phyloP scores from a whole-genome alignment of 441 rosid species.

The Corymbia citriodora region DNA sequence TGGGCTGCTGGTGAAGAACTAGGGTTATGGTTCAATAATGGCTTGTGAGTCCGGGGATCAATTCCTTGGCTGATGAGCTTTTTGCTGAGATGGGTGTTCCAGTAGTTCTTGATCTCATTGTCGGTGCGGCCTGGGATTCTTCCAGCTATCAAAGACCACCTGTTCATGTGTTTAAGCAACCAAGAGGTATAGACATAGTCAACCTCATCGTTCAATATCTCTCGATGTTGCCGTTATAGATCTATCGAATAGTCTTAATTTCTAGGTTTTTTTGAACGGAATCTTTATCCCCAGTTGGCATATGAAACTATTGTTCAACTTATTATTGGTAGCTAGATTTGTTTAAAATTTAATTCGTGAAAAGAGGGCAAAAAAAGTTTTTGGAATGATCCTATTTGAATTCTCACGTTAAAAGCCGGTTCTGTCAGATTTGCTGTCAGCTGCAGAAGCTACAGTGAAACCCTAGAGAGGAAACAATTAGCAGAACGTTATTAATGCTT shows the following conservation, averaged over 20 bases:
- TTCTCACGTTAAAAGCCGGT: background rate
- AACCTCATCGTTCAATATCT: background rate
- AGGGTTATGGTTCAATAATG: constrained; percentile 6
- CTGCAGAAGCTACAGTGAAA: background rate
- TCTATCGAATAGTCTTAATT: background rate
- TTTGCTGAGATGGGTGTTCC: constrained; percentile 33
- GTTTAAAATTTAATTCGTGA: background rate
- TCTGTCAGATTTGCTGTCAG: background rate
- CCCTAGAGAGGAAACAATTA: background rate
- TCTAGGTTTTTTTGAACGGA: too few relatives aligned
- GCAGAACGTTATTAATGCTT: background rate
- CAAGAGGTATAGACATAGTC: background rate
- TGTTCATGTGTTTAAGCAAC: background rate
- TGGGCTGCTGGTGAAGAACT: background rate
- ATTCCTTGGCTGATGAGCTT: constrained; percentile 41
- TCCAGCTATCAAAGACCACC: constrained; percentile 43
- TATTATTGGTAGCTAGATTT: background rate
- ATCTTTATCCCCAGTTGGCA: background rate
- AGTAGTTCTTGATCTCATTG: constrained; percentile 37
- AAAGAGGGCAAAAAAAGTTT: background rate
- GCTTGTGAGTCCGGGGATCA: constrained; percentile 39
- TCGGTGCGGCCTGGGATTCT: constrained; percentile 41
- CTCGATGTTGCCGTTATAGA: background rate
- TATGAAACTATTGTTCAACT: background rate
- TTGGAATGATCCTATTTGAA: background rate